These are phyloP conservation scores for Colletotrichum incanum DNA, from an alignment of 2,329 filamentous ascomycete genomes.

Conservation along the genomic window DNA sequence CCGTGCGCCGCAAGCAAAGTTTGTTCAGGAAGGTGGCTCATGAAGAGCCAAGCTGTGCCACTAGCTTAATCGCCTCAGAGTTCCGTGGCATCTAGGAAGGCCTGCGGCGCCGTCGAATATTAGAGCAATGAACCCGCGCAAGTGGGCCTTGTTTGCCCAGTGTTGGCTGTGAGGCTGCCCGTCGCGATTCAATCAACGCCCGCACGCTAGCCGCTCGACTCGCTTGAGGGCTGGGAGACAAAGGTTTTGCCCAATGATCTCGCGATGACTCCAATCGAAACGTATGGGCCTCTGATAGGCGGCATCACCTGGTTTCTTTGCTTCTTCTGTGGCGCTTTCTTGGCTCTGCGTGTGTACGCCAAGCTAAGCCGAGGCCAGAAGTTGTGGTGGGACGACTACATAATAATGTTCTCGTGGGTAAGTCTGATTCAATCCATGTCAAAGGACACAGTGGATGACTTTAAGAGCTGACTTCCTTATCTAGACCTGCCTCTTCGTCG, in stretches of 20 bases:
- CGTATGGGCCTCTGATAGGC: constrained; percentile 23
- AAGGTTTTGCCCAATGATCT: background rate
- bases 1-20: constrained; percentile 26
- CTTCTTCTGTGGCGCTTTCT: constrained; percentile 43
- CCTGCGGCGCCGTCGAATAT: background rate
- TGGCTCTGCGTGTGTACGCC: constrained; percentile 46
- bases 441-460: background rate
- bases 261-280: constrained; percentile 19
- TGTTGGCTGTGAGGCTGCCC: background rate
- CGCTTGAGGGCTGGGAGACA: background rate
- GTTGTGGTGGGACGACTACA: constrained; percentile 48
- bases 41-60: background rate
- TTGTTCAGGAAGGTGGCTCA: background rate
- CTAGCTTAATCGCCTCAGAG: background rate
- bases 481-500: constrained; percentile 28
- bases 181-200: background rate
- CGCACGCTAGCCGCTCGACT: constrained; percentile 13
- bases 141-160: background rate
- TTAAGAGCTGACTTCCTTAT: too few relatives aligned
- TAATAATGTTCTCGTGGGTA: constrained; percentile 49
- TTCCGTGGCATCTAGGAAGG: background rate
- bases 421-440: constrained; percentile 14
- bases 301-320: constrained; percentile 51
- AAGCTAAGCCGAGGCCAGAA: constrained; percentile 42
- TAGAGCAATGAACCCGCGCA: background rate